These are phyloP conservation scores for Podaxis sp. DNA, from an alignment of 768 basidiomycete species.

Conservation along the genomic window DNA sequence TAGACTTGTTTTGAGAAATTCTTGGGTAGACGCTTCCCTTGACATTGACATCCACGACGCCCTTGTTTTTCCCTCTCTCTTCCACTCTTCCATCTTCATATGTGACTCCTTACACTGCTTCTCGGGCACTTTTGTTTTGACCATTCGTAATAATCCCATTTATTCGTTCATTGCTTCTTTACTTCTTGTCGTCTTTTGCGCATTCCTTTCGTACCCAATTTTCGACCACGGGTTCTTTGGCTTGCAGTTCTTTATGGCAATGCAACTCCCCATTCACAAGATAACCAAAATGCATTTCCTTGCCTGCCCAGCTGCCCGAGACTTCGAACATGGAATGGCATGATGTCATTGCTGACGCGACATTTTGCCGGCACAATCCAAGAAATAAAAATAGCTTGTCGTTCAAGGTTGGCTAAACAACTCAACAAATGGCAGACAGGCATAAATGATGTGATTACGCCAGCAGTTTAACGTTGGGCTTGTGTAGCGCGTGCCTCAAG, in stretches of 20 bases:
- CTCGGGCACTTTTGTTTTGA: background rate
- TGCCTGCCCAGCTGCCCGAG: background rate
- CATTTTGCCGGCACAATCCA: background rate
- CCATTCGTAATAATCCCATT: background rate
- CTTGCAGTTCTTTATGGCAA: background rate
- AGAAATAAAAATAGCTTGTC: too few relatives aligned
- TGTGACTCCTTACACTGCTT: background rate
- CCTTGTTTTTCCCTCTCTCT: background rate
- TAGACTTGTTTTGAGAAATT: background rate
- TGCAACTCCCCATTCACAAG: conserved; percentile 12
- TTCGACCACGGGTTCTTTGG: background rate
- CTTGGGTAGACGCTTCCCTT: background rate
- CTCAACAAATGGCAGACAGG: background rate
- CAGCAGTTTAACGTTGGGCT: too few relatives aligned
- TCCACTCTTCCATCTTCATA: background rate
- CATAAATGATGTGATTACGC: too few relatives aligned
- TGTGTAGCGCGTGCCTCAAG: too few relatives aligned
- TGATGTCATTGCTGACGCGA: background rate
- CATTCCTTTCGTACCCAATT: background rate
- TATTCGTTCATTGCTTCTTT: background rate
- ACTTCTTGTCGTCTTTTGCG: background rate
- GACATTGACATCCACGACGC: background rate
- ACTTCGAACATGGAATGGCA: background rate
- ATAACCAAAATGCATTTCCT: background rate
- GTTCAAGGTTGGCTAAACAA: too few relatives aligned